These are phyloP conservation scores for Melaleuca alternifolia DNA, from an alignment of 345 rosid species.

Conservation along the genomic window DNA sequence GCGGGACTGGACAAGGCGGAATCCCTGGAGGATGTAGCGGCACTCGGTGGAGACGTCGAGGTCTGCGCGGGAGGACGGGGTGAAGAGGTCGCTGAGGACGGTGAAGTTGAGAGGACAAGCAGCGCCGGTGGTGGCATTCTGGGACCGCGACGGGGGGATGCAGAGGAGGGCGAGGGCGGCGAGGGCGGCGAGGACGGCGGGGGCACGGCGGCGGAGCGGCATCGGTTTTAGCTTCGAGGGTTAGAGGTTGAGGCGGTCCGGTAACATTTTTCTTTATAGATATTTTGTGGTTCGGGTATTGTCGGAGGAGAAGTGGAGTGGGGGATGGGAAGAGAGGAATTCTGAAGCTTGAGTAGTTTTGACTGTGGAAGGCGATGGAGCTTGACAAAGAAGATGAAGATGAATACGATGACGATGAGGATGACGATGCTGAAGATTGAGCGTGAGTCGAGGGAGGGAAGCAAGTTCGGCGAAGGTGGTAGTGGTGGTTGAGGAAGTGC, in stretches of 20 bases:
- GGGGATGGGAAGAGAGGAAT: background rate
- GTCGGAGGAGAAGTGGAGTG: background rate
- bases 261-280: too few relatives aligned
- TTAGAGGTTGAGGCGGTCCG: too few relatives aligned
- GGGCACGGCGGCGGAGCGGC: background rate
- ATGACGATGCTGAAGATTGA: too few relatives aligned
- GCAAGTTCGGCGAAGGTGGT: background rate
- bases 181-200: background rate
- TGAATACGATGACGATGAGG: background rate
- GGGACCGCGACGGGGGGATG: slow-evolving; percentile 9
- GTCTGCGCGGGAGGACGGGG: background rate
- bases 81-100: slow-evolving; percentile 21
- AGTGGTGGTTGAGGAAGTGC: background rate
- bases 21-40: slow-evolving; percentile 53
- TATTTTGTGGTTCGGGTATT: too few relatives aligned
- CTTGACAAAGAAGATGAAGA: background rate
- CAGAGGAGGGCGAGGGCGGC: background rate
- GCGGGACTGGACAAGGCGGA: slow-evolving; percentile 56
- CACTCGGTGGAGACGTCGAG: slow-evolving; percentile 23
- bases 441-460: background rate
- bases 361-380: background rate
- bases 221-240: background rate
- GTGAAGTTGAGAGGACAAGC: slow-evolving; percentile 69
- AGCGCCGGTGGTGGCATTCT: slow-evolving; percentile 8
- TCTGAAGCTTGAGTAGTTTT: background rate